These are phyloP conservation scores for Yamadazyma insecticola DNA, from an alignment of 805 yeast species.

Conservation along the genomic window DNA sequence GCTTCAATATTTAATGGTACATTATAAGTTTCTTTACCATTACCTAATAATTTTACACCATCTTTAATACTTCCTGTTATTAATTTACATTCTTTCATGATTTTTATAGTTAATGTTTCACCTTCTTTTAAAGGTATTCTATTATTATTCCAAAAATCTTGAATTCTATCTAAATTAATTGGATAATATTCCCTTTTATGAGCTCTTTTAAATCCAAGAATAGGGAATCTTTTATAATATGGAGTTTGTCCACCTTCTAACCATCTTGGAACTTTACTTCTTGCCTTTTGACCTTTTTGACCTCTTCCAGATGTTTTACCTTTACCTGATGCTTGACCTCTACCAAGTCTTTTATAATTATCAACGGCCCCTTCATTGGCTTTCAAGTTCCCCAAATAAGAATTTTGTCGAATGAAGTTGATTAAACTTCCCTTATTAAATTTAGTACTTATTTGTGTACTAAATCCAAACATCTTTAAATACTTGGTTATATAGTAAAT, in stretches of 20 bases:
- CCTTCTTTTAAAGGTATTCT: constrained; percentile 55
- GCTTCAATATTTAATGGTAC: constrained; percentile 76
- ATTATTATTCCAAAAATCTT: constrained; percentile 64
- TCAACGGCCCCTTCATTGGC: constrained; percentile 62
- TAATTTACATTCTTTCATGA: constrained; percentile 71
- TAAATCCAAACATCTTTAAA: too few relatives aligned
- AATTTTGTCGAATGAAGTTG: constrained; percentile 2
- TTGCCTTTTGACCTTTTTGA: constrained; percentile 97
- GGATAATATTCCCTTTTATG: constrained; percentile 49
- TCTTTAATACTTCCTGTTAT: constrained; percentile 66
- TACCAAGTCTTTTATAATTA: constrained; percentile 73
- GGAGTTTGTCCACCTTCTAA: constrained; percentile 99
- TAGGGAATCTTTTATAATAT: constrained; percentile 75
- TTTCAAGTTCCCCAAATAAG: constrained; percentile 45
- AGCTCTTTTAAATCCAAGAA: constrained; percentile 76
- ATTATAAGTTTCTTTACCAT: constrained; percentile 47
- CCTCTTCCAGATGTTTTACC: constrained; percentile 98
- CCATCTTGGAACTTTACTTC: constrained; percentile 86
- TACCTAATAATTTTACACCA: constrained; percentile 80
- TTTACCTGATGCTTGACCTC: constrained; percentile 90
- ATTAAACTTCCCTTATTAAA: not conserved
- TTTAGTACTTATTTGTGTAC: not conserved
- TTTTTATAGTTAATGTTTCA: constrained; percentile 67
- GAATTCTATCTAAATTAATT: constrained; percentile 66
- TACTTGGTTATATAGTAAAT: too few relatives aligned